phyloP scores from a whole-genome alignment of 2,329 filamentous ascomycete genomes.

The Lachnellula occidentalis region DNA sequence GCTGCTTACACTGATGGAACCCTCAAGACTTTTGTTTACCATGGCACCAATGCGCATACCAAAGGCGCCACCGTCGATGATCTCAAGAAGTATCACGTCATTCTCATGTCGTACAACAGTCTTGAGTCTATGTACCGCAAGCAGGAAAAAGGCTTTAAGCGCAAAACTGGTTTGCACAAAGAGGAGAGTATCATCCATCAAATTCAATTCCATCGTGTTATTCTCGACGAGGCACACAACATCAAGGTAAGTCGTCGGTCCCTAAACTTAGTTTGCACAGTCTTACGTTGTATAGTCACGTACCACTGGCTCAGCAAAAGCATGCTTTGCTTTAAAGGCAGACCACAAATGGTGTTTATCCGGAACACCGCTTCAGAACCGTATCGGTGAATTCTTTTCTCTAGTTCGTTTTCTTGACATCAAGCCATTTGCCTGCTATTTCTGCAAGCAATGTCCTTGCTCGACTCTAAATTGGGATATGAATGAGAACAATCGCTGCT shows the following conservation, averaged over 20 bases:
- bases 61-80: slow-evolving; percentile 72
- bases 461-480: slow-evolving; percentile 79
- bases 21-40: slow-evolving; percentile 84
- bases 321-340: slow-evolving; percentile 85
- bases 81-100: slow-evolving; percentile 79
- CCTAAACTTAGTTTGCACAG: slow-evolving; percentile 13
- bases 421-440: slow-evolving; percentile 84
- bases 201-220: slow-evolving; percentile 82
- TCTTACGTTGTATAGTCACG: slow-evolving; percentile 48
- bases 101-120: slow-evolving; percentile 94
- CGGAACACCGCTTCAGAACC: slow-evolving; percentile 92
- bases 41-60: slow-evolving; percentile 77
- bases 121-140: slow-evolving; percentile 90
- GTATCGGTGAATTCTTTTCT: slow-evolving; percentile 96
- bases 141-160: slow-evolving; percentile 83
- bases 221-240: slow-evolving; percentile 91
- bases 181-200: slow-evolving; percentile 76
- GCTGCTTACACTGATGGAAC: slow-evolving; percentile 78
- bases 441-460: slow-evolving; percentile 84
- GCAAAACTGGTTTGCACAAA: slow-evolving; percentile 74
- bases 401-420: slow-evolving; percentile 87
- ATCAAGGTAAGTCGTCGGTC: slow-evolving; percentile 61
- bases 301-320: slow-evolving; percentile 86
- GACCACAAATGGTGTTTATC: slow-evolving; percentile 94
- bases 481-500: slow-evolving; percentile 65